Conservation (phyloP, 2,329 filamentous ascomycete genomes). For the Colletotrichum tropicale region DNA sequence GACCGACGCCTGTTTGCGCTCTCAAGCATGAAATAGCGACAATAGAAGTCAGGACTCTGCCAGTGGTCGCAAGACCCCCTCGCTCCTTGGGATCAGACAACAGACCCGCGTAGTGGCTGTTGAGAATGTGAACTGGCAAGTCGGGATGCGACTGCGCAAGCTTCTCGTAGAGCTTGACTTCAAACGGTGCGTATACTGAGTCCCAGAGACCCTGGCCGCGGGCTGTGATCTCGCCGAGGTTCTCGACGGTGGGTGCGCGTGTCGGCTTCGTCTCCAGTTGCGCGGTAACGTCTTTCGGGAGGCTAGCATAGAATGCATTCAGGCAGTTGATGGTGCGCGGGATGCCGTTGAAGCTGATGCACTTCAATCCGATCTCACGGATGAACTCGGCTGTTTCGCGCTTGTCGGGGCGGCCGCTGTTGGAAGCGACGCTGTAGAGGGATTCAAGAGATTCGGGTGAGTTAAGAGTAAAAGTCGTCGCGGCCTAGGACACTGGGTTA, state of each 20-base stretch:
- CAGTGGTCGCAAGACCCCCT: constrained; percentile 58
- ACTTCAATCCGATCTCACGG: constrained; percentile 77
- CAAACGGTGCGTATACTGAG: constrained; percentile 77
- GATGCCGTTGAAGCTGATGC: constrained; percentile 82
- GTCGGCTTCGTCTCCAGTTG: constrained; percentile 62
- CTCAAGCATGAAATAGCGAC: constrained; percentile 77
- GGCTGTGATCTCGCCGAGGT: constrained; percentile 56
- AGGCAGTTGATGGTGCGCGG: constrained; percentile 85
- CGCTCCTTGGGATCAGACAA: constrained; percentile 69
- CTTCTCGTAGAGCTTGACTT: constrained; percentile 72
- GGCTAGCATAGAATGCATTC: constrained; percentile 68
- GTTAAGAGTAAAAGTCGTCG: constrained; percentile 86
- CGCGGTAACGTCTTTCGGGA: constrained; percentile 60
- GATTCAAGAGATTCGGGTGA: constrained; percentile 75
- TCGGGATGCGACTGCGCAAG: constrained; percentile 81
- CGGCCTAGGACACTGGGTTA: constrained; percentile 56
- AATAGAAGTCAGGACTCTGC: constrained; percentile 73
- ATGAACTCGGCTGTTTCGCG: constrained; percentile 68
- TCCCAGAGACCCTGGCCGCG: constrained; percentile 75
- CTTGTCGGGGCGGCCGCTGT: constrained; percentile 20
- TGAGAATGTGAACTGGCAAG: constrained; percentile 79
- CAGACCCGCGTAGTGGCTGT: constrained; percentile 74
- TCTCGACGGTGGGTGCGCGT: constrained; percentile 54
- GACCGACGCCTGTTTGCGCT: constrained; percentile 81
- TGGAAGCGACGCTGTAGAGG: constrained; percentile 60